These are phyloP conservation scores for Hawksworthiomyces lignivorus DNA, from an alignment of 2,329 filamentous ascomycete species.

Conservation along the genomic window DNA sequence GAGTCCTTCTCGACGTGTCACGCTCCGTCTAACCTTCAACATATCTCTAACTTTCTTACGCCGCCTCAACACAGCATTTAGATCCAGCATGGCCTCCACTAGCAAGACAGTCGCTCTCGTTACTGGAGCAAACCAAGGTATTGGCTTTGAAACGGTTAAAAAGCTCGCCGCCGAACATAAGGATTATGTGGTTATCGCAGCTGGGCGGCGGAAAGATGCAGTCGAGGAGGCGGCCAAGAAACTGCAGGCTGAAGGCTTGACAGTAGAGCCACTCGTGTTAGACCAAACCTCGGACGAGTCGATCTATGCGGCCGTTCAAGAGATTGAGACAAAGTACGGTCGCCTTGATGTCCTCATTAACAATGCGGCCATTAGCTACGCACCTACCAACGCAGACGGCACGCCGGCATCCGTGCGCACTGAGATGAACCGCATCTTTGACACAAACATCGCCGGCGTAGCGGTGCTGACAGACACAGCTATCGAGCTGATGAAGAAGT, in stretches of 20 bases:
- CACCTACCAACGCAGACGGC: not conserved
- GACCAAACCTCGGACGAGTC: slow-evolving; percentile 35
- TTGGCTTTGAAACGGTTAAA: slow-evolving; percentile 33
- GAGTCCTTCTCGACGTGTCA: no score
- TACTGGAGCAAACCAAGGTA: slow-evolving; percentile 34
- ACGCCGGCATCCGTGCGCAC: not conserved
- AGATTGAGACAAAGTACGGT: slow-evolving; percentile 23
- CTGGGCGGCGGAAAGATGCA: slow-evolving; percentile 28
- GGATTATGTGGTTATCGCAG: slow-evolving; percentile 32
- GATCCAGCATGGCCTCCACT: slow-evolving; percentile 10
- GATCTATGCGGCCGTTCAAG: slow-evolving; percentile 26
- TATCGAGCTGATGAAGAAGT: slow-evolving; percentile 25
- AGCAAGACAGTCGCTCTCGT: slow-evolving; percentile 23
- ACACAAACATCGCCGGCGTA: slow-evolving; percentile 21
- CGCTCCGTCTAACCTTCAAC: no score
- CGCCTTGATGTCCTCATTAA: slow-evolving; percentile 26
- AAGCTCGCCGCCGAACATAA: slow-evolving; percentile 28
- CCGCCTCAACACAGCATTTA: no score
- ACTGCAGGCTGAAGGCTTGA: slow-evolving; percentile 20
- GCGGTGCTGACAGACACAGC: slow-evolving; percentile 23
- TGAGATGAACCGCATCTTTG: not conserved
- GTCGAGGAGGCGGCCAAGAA: slow-evolving; percentile 26
- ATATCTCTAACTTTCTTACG: no score
- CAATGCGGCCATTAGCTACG: slow-evolving; percentile 20
- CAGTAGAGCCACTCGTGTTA: slow-evolving; percentile 30